Conservation (phyloP, 495 filamentous ascomycete genomes). For the Annulohypoxylon maeteangense region DNA sequence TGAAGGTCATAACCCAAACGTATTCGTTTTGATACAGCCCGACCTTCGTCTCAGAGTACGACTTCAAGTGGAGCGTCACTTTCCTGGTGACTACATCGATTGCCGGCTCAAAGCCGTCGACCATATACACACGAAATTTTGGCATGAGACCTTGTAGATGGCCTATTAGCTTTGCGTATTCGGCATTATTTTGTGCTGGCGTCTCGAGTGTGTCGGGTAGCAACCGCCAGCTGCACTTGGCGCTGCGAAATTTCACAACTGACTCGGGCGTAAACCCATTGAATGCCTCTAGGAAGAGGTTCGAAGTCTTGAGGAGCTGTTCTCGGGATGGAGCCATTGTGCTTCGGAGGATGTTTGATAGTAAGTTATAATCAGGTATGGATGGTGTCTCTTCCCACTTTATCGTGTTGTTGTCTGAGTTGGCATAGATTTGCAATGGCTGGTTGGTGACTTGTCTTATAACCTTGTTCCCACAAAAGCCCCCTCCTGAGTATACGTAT, state of each 20-base stretch:
- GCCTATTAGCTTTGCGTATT: slow-evolving; percentile 32
- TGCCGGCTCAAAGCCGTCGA: slow-evolving; percentile 27
- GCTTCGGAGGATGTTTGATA: neutral
- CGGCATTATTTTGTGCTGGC: slow-evolving; percentile 35
- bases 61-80: slow-evolving; percentile 42
- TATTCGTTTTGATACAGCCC: slow-evolving; percentile 52
- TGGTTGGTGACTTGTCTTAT: neutral
- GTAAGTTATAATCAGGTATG: neutral
- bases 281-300: slow-evolving; percentile 36
- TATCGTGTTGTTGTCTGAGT: neutral
- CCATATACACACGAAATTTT: slow-evolving; percentile 21
- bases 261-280: slow-evolving; percentile 40
- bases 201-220: slow-evolving; percentile 26
- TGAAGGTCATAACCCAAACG: slow-evolving; percentile 45
- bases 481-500: neutral
- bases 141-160: slow-evolving; percentile 23
- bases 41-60: slow-evolving; percentile 37
- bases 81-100: slow-evolving; percentile 42
- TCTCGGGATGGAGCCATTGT: slow-evolving; percentile 35
- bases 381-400: neutral
- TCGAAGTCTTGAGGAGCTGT: slow-evolving; percentile 39
- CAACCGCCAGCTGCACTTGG: slow-evolving; percentile 27
- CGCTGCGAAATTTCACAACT: slow-evolving; percentile 34
- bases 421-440: neutral
- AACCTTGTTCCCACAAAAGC: neutral